phyloP scores from a whole-genome alignment of 1,284 basidiomycete genomes.

The Flammula alnicola region DNA sequence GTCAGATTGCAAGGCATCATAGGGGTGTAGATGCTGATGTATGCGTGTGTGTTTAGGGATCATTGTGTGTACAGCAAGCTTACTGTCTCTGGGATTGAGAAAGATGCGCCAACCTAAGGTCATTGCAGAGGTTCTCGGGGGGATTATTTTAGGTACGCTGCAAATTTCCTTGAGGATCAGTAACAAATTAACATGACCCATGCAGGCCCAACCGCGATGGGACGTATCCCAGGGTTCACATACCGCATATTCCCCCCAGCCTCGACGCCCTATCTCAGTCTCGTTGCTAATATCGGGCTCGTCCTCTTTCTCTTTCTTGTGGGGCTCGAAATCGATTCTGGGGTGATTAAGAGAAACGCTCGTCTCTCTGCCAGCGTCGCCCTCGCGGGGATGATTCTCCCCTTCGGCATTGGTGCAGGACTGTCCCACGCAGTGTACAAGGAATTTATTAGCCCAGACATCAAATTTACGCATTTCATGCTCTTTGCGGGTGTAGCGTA shows the following conservation, averaged over 20 bases:
- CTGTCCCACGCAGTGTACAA: slow-evolving; percentile 84
- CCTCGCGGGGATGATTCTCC: slow-evolving; percentile 74
- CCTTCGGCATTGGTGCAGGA: slow-evolving; percentile 86
- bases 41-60: slow-evolving; percentile 53
- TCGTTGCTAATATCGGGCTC: slow-evolving; percentile 92
- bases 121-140: slow-evolving; percentile 76
- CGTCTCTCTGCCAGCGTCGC: slow-evolving; percentile 62
- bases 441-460: slow-evolving; percentile 69
- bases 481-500: slow-evolving; percentile 93
- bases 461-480: slow-evolving; percentile 86
- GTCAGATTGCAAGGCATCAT: slow-evolving; percentile 8
- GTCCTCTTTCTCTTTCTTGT: slow-evolving; percentile 93
- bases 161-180: neutral
- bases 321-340: slow-evolving; percentile 83
- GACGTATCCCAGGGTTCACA: slow-evolving; percentile 81
- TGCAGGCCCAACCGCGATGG: slow-evolving; percentile 78
- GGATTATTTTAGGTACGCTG: slow-evolving; percentile 77
- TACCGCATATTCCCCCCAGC: slow-evolving; percentile 77
- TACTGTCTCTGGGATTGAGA: slow-evolving; percentile 72
- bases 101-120: slow-evolving; percentile 88
- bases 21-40: too few species aligned
- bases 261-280: slow-evolving; percentile 80
- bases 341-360: slow-evolving; percentile 79
- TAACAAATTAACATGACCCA: neutral
- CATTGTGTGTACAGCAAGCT: slow-evolving; percentile 81